Evolutionary conservation across 2,329 filamentous ascomycete genomes (phyloP).

Genomic region (Lecanicillium sp.): DNA sequence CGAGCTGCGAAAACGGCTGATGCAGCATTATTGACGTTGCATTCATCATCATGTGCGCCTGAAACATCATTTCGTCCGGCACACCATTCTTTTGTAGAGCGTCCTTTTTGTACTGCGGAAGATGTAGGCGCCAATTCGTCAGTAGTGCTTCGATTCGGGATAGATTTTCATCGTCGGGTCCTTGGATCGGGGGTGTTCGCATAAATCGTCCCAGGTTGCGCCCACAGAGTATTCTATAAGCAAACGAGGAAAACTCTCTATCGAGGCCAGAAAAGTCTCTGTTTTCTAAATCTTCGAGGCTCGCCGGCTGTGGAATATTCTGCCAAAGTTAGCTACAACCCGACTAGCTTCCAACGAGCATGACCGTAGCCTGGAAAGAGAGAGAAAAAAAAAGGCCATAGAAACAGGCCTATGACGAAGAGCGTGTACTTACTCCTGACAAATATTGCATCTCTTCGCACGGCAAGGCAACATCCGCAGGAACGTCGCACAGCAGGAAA

Average conservation of each 20-base stretch:
- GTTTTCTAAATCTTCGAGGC: conserved; percentile 70
- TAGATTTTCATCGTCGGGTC: conserved; percentile 48
- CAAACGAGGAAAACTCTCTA: conserved; percentile 72
- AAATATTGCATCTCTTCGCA: conserved; percentile 75
- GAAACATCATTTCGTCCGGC: conserved; percentile 86
- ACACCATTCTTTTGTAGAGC: conserved; percentile 63
- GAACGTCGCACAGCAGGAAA: conserved; percentile 62
- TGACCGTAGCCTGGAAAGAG: too few species aligned
- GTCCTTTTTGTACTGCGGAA: conserved; percentile 66
- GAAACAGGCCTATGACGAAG: too few species aligned
- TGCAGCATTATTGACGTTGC: conserved; percentile 68
- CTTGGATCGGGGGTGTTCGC: conserved; percentile 44
- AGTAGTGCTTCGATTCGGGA: conserved; percentile 46
- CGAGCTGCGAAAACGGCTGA: conserved; percentile 71
- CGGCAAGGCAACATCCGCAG: conserved; percentile 65
- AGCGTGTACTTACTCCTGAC: conserved; percentile 49
- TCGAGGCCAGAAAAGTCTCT: conserved; percentile 65
- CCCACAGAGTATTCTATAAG: conserved; percentile 76
- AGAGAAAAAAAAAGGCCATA: too few species aligned
- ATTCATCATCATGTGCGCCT: conserved; percentile 73
- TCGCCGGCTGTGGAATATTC: conserved; percentile 54
- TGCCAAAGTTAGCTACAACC: conserved; percentile 22
- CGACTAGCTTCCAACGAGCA: too few species aligned
- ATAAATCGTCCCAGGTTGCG: conserved; percentile 75
- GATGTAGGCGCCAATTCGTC: conserved; percentile 72